phyloP scores from a whole-genome alignment of 2,329 filamentous ascomycete genomes.

The Aspergillus texensis region DNA sequence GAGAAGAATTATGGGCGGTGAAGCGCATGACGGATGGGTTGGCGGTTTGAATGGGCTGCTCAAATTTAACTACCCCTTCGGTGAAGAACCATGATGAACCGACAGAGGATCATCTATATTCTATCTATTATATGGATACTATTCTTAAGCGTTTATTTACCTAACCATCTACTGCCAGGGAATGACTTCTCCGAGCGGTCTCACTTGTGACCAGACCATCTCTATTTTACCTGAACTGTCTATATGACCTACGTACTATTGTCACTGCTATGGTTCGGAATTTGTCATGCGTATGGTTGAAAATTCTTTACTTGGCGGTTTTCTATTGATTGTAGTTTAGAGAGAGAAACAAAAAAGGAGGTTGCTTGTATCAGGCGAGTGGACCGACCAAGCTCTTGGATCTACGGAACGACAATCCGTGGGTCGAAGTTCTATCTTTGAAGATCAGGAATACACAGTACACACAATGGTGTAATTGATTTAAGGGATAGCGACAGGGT shows the following conservation, averaged over 20 bases:
- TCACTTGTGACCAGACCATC: background rate
- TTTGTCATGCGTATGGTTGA: background rate
- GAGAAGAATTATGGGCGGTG: conserved; percentile 57
- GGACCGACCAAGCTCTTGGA: background rate
- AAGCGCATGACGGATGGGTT: conserved; percentile 88
- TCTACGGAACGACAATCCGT: conserved; percentile 9
- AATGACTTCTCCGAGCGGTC: background rate
- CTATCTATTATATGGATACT: background rate
- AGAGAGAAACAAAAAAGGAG: background rate
- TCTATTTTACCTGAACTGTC: background rate
- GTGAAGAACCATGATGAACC: conserved; percentile 55
- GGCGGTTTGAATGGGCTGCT: conserved; percentile 88
- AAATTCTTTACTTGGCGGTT: background rate
- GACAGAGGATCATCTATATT: too few species aligned
- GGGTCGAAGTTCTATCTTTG: background rate
- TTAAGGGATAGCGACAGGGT: background rate
- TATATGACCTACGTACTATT: background rate
- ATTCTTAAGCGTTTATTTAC: background rate
- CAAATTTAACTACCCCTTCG: conserved; percentile 98
- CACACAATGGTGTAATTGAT: background rate
- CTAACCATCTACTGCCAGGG: background rate
- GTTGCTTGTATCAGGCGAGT: background rate
- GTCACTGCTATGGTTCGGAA: background rate
- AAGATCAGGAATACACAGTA: background rate
- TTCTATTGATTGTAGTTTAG: background rate